A percentile compares a stretch with the other conserved stretches of the same genome.
phyloP scores from a whole-genome alignment of 768 basidiomycete genomes.

The Tulasnella sp. region DNA sequence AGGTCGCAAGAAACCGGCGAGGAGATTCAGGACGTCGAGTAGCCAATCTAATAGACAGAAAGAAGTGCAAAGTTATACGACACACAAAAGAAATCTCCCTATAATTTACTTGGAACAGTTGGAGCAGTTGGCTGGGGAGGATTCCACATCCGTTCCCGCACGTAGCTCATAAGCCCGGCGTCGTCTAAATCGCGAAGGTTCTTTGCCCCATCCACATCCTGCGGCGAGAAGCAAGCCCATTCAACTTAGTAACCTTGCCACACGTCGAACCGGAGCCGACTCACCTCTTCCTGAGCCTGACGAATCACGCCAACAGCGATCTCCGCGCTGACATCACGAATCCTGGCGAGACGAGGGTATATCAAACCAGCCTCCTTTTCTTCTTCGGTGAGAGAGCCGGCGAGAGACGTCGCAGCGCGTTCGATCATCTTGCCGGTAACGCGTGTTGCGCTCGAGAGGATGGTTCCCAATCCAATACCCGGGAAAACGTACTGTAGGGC shows the following conservation, averaged over 20 bases:
- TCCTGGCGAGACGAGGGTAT: conserved; percentile 76
- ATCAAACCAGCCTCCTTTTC: conserved; percentile 64
- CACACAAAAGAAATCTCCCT: not conserved
- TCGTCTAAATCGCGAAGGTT: not conserved
- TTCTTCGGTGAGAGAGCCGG: conserved; percentile 63
- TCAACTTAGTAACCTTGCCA: not conserved
- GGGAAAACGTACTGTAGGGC: conserved; percentile 27
- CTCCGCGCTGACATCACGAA: conserved; percentile 75
- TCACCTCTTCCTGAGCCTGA: conserved; percentile 69
- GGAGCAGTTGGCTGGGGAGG: not conserved
- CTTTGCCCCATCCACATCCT: conserved; percentile 1
- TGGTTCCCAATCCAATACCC: conserved; percentile 72
- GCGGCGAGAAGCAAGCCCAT: not conserved
- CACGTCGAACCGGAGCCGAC: conserved; percentile 31
- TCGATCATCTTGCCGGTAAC: conserved; percentile 89
- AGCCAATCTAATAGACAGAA: not conserved
- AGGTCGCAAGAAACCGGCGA: no score
- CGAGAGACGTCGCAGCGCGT: conserved; percentile 75
- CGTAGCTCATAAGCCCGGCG: not conserved
- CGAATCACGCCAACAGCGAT: conserved; percentile 76
- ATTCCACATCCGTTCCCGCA: conserved; percentile 9
- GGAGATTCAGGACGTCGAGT: not conserved
- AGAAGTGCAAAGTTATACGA: not conserved
- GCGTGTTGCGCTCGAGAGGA: conserved; percentile 59
- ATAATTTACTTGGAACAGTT: not conserved